These are phyloP conservation scores for Ganoderma resinaceum DNA, from an alignment of 1,284 basidiomycete genomes.

Conservation along the genomic window DNA sequence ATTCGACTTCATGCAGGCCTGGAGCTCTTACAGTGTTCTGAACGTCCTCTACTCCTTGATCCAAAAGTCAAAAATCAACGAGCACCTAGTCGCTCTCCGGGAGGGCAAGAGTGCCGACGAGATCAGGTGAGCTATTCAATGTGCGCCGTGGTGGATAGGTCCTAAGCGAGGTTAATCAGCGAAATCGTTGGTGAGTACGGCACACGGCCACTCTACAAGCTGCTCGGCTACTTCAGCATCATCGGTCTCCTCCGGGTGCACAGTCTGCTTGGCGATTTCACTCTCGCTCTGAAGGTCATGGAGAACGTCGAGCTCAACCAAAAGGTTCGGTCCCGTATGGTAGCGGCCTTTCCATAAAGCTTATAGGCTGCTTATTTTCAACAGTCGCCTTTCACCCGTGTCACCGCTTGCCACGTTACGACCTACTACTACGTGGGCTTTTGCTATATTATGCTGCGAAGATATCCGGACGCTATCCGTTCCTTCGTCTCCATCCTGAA, in stretches of 20 bases:
- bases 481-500: constrained; percentile 93
- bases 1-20: constrained; percentile 60
- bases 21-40: constrained; percentile 97
- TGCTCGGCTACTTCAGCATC: constrained; percentile 98
- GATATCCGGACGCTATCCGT: constrained; percentile 95
- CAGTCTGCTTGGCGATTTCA: constrained; percentile 96
- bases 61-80: constrained; percentile 95
- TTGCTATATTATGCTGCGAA: constrained; percentile 94
- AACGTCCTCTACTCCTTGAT: constrained; percentile 98
- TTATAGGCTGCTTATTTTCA: neutral
- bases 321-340: constrained; percentile 55
- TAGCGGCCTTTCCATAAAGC: neutral
- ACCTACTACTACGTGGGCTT: constrained; percentile 97
- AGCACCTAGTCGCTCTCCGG: constrained; percentile 87
- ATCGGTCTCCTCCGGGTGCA: constrained; percentile 96
- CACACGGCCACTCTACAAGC: constrained; percentile 87
- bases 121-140: constrained; percentile 67
- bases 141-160: neutral
- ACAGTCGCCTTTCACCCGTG: constrained; percentile 85
- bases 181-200: constrained; percentile 95
- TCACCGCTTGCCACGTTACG: constrained; percentile 94
- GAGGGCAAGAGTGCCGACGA: constrained; percentile 85
- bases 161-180: constrained; percentile 46
- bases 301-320: constrained; percentile 91
- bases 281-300: constrained; percentile 94